These are phyloP conservation scores for Inonotus obliquus DNA, from an alignment of 1,284 basidiomycete species.

Conservation along the genomic window DNA sequence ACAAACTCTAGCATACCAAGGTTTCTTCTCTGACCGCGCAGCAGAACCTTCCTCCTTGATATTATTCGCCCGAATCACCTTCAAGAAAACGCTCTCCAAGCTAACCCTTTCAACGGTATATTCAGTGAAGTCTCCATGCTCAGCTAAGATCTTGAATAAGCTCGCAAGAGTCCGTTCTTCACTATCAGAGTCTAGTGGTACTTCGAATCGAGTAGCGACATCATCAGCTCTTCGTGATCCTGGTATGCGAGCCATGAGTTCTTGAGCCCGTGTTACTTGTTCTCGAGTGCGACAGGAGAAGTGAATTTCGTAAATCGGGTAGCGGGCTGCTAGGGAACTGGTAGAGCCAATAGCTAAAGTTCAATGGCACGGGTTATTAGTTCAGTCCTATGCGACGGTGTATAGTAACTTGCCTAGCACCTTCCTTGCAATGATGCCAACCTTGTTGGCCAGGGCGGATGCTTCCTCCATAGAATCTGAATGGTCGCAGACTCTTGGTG, in stretches of 20 bases:
- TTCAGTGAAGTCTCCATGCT: constrained; percentile 50
- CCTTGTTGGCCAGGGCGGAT: constrained; percentile 67
- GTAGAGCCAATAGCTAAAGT: constrained; percentile 60
- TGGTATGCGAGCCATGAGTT: constrained; percentile 59
- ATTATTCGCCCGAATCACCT: constrained; percentile 64
- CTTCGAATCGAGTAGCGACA: constrained; percentile 74
- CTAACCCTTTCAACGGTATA: constrained; percentile 67
- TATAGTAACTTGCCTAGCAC: constrained; percentile 51
- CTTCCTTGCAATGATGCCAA: constrained; percentile 65
- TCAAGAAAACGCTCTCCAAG: constrained; percentile 69
- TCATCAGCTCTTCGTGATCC: constrained; percentile 67
- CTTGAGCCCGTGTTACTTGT: constrained; percentile 49
- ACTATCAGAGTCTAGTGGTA: constrained; percentile 43
- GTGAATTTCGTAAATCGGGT: constrained; percentile 76
- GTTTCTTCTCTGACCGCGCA: constrained; percentile 21
- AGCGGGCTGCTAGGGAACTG: constrained; percentile 55
- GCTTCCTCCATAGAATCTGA: constrained; percentile 83
- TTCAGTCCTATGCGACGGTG: neutral
- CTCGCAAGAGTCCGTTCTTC: constrained; percentile 43
- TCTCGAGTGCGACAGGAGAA: constrained; percentile 62
- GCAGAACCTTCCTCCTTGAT: constrained; percentile 49
- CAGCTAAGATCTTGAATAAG: constrained; percentile 51
- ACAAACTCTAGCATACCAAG: constrained; percentile 25
- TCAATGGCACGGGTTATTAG: constrained; percentile 5
- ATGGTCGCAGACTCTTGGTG: constrained; percentile 24